Conservation (phyloP, 768 basidiomycete species). For the Lyophyllum atratum region DNA sequence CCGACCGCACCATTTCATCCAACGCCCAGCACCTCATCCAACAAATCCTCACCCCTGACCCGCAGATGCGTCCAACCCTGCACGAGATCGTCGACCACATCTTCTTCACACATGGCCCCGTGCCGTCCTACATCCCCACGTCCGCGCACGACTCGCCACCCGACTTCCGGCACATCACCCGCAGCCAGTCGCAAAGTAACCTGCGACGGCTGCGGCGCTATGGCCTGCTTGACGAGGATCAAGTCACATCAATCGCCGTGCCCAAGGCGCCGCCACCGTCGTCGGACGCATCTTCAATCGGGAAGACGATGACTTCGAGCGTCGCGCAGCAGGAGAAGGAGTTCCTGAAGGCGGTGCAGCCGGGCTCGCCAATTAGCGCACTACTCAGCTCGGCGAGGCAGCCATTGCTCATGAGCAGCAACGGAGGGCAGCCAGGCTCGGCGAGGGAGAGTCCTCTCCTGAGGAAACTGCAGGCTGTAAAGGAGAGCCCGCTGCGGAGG, state of each 20-base stretch:
- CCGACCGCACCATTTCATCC: slow-evolving; percentile 69
- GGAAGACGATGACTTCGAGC: slow-evolving; percentile 53
- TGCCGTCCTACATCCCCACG: slow-evolving; percentile 80
- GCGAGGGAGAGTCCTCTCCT: slow-evolving; percentile 42
- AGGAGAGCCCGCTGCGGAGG: slow-evolving; percentile 55
- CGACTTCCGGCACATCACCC: slow-evolving; percentile 70
- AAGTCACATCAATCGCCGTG: slow-evolving; percentile 42
- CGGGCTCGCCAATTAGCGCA: slow-evolving; percentile 91
- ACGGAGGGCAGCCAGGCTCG: slow-evolving; percentile 18
- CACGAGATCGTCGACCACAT: slow-evolving; percentile 82
- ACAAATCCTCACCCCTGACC: slow-evolving; percentile 84
- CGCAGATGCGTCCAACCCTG: slow-evolving; percentile 78
- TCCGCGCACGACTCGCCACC: slow-evolving; percentile 78
- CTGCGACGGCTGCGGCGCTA: slow-evolving; percentile 65
- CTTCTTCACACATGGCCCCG: slow-evolving; percentile 81
- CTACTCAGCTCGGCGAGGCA: slow-evolving; percentile 87
- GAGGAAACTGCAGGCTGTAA: slow-evolving; percentile 60
- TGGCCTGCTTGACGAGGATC: slow-evolving; percentile 67
- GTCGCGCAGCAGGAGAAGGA: slow-evolving; percentile 91
- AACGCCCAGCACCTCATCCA: slow-evolving; percentile 78
- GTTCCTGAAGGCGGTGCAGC: slow-evolving; percentile 95
- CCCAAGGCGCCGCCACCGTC: slow-evolving; percentile 31
- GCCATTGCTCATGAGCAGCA: slow-evolving; percentile 72
- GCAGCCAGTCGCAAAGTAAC: slow-evolving; percentile 64
- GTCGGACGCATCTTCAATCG: slow-evolving; percentile 22